Percentiles rank a stretch among this genome's conserved stretches.
These are phyloP conservation scores for Vigna hirtella DNA, from an alignment of 306 rosid genomes.

Conservation along the genomic window DNA sequence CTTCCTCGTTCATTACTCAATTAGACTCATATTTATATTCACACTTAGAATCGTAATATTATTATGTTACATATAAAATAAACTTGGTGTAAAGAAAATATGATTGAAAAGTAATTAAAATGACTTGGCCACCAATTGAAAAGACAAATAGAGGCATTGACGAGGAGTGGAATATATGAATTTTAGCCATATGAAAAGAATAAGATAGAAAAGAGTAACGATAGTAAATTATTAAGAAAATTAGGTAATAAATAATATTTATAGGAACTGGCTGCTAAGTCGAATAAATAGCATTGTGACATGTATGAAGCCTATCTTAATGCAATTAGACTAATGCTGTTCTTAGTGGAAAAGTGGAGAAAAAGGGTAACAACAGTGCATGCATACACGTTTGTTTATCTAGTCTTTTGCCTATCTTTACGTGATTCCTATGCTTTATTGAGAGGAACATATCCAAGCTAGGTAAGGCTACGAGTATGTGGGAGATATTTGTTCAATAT, in stretches of 20 bases:
- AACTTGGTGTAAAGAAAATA: too few relatives aligned
- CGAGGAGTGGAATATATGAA: neutral
- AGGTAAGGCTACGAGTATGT: conserved; percentile 66
- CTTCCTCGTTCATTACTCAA: too few relatives aligned
- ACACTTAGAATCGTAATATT: too few relatives aligned
- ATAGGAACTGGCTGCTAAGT: neutral
- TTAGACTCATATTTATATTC: too few relatives aligned
- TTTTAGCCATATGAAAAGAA: too few relatives aligned
- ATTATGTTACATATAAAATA: too few relatives aligned
- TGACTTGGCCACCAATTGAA: neutral
- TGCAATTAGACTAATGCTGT: neutral
- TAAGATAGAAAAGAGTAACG: neutral
- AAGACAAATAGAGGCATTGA: neutral
- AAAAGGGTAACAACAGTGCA: conserved; percentile 45
- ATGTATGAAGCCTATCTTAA: neutral
- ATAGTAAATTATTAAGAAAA: too few relatives aligned
- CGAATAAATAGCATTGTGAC: too few relatives aligned
- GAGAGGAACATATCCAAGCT: conserved; percentile 62
- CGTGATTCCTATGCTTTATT: conserved; percentile 84
- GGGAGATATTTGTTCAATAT: conserved; percentile 39
- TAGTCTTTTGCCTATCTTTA: conserved; percentile 57
- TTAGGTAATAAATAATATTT: neutral
- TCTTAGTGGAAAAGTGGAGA: neutral
- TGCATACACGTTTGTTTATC: conserved; percentile 42
- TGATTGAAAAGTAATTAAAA: neutral